Evolutionary conservation across 1,284 basidiomycete species (phyloP).

Genomic region (Ustilago sp.): DNA sequence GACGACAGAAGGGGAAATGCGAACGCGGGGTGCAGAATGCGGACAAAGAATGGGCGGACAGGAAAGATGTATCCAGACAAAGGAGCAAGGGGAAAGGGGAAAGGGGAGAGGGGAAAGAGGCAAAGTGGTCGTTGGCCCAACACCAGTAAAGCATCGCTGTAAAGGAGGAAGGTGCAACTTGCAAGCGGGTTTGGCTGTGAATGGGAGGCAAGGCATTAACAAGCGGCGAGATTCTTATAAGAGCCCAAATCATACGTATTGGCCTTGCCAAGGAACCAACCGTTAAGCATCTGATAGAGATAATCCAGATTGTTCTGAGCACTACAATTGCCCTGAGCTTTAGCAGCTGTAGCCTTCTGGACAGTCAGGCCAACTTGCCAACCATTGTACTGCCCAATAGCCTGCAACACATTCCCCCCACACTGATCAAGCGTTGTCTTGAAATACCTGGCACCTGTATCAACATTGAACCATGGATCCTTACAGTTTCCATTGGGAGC

Average conservation of each 20-base stretch:
- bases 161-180: neutral
- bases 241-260: conserved; percentile 40
- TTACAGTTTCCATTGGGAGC: conserved; percentile 54
- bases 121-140: conserved; percentile 1
- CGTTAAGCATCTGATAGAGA: conserved; percentile 57
- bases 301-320: conserved; percentile 65
- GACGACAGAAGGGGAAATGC: too few species aligned
- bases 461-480: conserved; percentile 54
- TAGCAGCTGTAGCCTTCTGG: conserved; percentile 42
- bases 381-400: conserved; percentile 61
- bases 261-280: conserved; percentile 55
- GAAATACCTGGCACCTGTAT: conserved; percentile 59
- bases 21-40: too few species aligned
- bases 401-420: conserved; percentile 46
- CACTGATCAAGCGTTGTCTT: conserved; percentile 38
- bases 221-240: conserved; percentile 45
- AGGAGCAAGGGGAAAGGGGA: neutral
- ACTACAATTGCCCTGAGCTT: conserved; percentile 41
- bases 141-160: neutral
- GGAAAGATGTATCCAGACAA: neutral
- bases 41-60: too few species aligned
- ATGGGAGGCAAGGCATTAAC: conserved; percentile 8
- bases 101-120: neutral
- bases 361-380: conserved; percentile 51
- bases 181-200: neutral